These are phyloP conservation scores for Stenogyne calaminthoides DNA, from an alignment of 305 asterid species.

Conservation along the genomic window DNA sequence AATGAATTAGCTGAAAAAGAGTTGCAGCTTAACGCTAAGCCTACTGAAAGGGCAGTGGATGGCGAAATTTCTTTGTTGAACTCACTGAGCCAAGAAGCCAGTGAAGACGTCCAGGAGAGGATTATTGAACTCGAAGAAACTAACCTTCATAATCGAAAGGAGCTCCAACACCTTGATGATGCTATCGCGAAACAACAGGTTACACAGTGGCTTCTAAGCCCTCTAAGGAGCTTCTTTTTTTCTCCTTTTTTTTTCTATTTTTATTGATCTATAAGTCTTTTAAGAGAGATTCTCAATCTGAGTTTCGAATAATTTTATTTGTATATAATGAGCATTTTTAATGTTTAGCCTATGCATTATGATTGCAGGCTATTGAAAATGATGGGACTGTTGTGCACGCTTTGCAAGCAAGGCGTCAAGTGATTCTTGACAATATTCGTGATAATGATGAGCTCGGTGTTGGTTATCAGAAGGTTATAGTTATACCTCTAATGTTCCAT, in stretches of 20 bases:
- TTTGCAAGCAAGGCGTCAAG: constrained; percentile 84
- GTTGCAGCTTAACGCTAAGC: constrained; percentile 75
- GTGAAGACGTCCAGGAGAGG: constrained; percentile 97
- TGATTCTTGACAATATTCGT: constrained; percentile 91
- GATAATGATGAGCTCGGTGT: constrained; percentile 95
- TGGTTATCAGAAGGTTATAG: constrained; percentile 73
- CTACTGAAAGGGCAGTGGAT: constrained; percentile 68
- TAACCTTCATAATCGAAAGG: constrained; percentile 76
- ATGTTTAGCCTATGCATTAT: no score
- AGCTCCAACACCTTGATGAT: constrained; percentile 85
- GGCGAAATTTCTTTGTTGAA: constrained; percentile 79
- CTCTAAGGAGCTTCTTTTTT: constrained; percentile 12
- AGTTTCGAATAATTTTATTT: constrained; percentile 25
- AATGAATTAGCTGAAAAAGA: constrained; percentile 90
- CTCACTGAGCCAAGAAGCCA: constrained; percentile 81
- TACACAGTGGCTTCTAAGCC: constrained; percentile 20
- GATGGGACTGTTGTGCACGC: constrained; percentile 81
- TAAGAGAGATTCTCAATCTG: constrained; percentile 10
- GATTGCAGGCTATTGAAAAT: constrained; percentile 63
- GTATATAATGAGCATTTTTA: no score
- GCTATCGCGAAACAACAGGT: constrained; percentile 92
- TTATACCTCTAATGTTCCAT: constrained; percentile 13
- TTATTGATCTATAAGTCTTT: constrained; percentile 9
- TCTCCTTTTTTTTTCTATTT: not conserved
- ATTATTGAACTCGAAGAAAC: constrained; percentile 94